These are phyloP conservation scores for Mentha longifolia DNA, from an alignment of 257 asterid genomes.

Conservation along the genomic window DNA sequence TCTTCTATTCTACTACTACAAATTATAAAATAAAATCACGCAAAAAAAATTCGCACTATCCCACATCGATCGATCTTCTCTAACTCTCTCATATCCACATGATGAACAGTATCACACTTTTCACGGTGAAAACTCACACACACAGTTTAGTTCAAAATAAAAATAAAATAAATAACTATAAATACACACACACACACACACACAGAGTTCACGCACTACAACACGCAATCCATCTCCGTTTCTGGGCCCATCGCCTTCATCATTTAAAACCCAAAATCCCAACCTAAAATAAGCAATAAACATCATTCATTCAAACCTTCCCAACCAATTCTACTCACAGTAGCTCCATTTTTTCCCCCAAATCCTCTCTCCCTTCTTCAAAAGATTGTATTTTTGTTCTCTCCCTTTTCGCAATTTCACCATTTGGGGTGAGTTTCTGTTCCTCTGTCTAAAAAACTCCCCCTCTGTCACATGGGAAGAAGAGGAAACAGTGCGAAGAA, in stretches of 20 bases:
- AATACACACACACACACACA: too few species aligned
- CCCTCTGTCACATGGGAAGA: conserved; percentile 32
- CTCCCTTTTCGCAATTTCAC: conserved; percentile 5
- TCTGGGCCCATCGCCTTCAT: conserved; percentile 18
- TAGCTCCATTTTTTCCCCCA: neutral
- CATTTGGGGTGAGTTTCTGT: neutral
- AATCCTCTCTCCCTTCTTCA: neutral
- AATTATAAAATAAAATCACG: neutral
- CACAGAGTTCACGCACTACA: neutral
- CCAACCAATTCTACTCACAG: conserved; percentile 17
- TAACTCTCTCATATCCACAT: neutral
- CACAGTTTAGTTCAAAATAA: too few species aligned
- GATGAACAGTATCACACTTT: too few species aligned
- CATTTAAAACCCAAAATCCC: conserved; percentile 23
- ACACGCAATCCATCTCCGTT: conserved; percentile 15
- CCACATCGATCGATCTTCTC: neutral
- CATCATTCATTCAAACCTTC: conserved; percentile 25
- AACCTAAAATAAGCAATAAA: neutral
- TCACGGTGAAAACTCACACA: too few species aligned
- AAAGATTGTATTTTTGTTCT: conserved; percentile 10
- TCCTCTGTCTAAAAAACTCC: neutral
- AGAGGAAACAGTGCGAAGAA: conserved; percentile 7
- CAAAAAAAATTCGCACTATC: conserved; percentile 1
- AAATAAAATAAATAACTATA: too few species aligned
- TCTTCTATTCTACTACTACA: neutral